phyloP scores from a whole-genome alignment of 2,329 filamentous ascomycete genomes.

The Cephalotrichum gorgonifer region DNA sequence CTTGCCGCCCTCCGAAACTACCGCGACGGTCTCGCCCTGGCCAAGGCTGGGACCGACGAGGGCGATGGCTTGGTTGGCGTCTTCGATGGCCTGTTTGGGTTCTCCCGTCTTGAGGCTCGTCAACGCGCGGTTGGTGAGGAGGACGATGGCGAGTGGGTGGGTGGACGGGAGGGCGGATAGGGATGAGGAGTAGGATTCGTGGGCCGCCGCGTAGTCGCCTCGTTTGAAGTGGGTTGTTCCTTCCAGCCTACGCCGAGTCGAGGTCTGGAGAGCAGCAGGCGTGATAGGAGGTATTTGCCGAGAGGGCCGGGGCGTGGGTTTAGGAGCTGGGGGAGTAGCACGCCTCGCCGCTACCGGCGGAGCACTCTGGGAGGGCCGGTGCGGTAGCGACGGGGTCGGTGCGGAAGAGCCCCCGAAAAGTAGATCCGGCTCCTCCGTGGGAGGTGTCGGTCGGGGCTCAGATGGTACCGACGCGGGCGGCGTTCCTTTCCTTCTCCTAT shows the following conservation, averaged over 20 bases:
- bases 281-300: constrained; percentile 59
- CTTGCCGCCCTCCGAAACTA: constrained; percentile 45
- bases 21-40: constrained; percentile 66
- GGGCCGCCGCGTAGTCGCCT: constrained; percentile 82
- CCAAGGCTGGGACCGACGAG: constrained; percentile 74
- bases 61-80: constrained; percentile 70
- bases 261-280: constrained; percentile 59
- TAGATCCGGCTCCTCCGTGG: constrained; percentile 49
- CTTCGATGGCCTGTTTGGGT: constrained; percentile 73
- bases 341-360: constrained; percentile 22
- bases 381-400: constrained; percentile 24
- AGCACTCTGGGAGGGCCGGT: constrained; percentile 20
- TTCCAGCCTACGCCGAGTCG: constrained; percentile 65
- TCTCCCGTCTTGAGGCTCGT: constrained; percentile 88
- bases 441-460: constrained; percentile 22
- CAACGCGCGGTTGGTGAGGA: constrained; percentile 83
- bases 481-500: constrained; percentile 61
- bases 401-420: constrained; percentile 34
- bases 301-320: constrained; percentile 34
- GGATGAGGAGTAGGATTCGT: constrained; percentile 71
- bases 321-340: constrained; percentile 24
- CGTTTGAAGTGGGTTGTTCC: constrained; percentile 88
- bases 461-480: constrained; percentile 29
- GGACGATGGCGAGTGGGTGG: constrained; percentile 79
- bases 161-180: constrained; percentile 61